phyloP scores from a whole-genome alignment of 192 early-diverging fungal genomes.

The Phlyctochytrium bullatum region DNA sequence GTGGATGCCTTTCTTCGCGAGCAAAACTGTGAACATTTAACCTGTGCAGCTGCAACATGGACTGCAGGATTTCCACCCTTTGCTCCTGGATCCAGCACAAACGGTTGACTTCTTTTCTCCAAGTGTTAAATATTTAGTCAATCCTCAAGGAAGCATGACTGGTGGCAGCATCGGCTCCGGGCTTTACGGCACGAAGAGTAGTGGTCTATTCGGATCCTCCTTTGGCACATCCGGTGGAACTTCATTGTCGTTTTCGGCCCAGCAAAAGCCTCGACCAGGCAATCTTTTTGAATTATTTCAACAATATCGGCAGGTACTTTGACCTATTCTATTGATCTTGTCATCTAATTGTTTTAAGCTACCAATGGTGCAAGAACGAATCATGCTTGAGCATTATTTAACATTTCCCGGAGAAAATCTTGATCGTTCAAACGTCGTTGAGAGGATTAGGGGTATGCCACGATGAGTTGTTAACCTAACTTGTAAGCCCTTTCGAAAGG shows the following conservation, averaged over 20 bases:
- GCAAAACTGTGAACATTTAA: slow-evolving; percentile 1
- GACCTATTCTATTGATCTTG: not conserved
- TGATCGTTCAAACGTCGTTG: slow-evolving; percentile 33
- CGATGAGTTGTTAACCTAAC: slow-evolving; percentile 1
- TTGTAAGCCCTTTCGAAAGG: slow-evolving; percentile 38
- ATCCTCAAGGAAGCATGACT: slow-evolving; percentile 14
- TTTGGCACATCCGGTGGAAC: no score
- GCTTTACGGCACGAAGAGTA: slow-evolving; percentile 14
- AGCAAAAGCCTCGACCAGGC: not conserved
- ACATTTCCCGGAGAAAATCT: slow-evolving; percentile 28
- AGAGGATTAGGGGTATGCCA: slow-evolving; percentile 36
- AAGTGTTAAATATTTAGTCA: not conserved
- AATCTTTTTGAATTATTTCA: slow-evolving; percentile 32
- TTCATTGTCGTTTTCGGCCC: no score
- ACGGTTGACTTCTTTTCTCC: not conserved
- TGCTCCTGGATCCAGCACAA: no score
- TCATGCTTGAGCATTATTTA: slow-evolving; percentile 43
- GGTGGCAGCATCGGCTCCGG: slow-evolving; percentile 14
- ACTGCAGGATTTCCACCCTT: slow-evolving; percentile 14
- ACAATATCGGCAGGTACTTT: slow-evolving; percentile 18
- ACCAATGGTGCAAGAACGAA: slow-evolving; percentile 35
- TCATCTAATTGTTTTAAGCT: slow-evolving; percentile 7
- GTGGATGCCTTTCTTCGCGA: slow-evolving; percentile 7
- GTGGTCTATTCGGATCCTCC: no score
- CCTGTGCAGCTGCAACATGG: slow-evolving; percentile 11